Percentiles rank a stretch among this genome's conserved stretches.
phyloP scores from a whole-genome alignment of 106 monocot genomes.

The Dendrobium chrysotoxum region DNA sequence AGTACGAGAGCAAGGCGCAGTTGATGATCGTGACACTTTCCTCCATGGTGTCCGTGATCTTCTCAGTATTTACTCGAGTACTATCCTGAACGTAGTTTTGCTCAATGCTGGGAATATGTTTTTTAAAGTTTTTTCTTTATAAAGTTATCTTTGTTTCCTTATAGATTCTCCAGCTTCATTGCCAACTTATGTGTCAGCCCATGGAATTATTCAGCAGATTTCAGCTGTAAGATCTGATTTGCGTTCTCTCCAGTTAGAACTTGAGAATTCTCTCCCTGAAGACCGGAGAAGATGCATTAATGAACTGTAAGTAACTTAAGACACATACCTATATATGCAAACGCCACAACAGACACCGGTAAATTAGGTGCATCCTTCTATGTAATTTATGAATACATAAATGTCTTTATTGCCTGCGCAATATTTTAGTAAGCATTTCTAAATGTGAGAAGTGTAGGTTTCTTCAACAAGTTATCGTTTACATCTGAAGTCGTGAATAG shows the following conservation, averaged over 20 bases:
- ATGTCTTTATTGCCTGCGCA: not conserved
- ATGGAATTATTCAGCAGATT: conserved; percentile 94
- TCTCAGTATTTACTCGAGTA: conserved; percentile 80
- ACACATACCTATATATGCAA: not conserved
- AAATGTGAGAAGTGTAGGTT: not conserved
- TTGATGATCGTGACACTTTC: conserved; percentile 92
- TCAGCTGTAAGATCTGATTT: conserved; percentile 70
- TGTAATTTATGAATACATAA: not conserved
- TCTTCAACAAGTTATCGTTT: not conserved
- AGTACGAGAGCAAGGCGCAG: conserved; percentile 88
- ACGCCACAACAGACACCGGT: not conserved
- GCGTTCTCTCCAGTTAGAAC: conserved; percentile 75
- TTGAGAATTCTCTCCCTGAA: conserved; percentile 88
- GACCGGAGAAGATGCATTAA: conserved; percentile 89
- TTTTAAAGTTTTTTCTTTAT: not conserved
- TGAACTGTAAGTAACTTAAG: conserved; percentile 65
- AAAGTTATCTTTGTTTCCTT: conserved; percentile 8
- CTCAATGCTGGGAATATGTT: not conserved
- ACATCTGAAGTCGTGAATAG: not conserved
- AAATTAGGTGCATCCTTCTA: not conserved
- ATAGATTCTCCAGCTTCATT: conserved; percentile 62
- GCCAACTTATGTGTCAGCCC: conserved; percentile 84
- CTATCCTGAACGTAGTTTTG: not conserved
- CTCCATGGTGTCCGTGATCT: conserved; percentile 91
- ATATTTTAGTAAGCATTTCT: not conserved